Evolutionary conservation across 208 protist genomes (phyloP).

Genomic region (Acanthamoeba triangularis): DNA sequence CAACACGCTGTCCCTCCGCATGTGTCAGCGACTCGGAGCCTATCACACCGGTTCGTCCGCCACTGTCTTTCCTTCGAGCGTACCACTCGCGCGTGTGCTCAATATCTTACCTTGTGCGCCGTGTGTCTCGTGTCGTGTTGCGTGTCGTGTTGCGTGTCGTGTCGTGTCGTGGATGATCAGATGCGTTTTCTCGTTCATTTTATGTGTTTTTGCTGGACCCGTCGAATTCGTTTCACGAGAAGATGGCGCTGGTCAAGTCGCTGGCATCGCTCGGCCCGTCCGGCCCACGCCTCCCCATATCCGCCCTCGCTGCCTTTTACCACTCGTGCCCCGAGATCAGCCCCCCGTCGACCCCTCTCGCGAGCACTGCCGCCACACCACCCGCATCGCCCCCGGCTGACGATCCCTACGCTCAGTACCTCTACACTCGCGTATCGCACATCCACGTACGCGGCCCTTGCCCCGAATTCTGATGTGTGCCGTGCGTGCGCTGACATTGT

Average conservation of each 20-base stretch:
- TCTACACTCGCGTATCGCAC: background rate
- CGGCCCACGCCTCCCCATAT: background rate
- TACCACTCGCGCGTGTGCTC: too few relatives aligned
- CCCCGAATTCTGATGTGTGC: background rate
- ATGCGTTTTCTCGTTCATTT: constrained; percentile 22
- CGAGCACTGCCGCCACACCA: background rate
- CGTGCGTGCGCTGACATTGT: background rate
- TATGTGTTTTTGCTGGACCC: background rate
- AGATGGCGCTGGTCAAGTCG: background rate
- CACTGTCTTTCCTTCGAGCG: background rate
- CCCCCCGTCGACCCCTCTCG: background rate
- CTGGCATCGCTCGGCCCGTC: background rate
- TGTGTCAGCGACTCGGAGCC: background rate
- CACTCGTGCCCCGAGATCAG: background rate
- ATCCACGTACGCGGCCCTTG: background rate
- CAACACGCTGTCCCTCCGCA: background rate
- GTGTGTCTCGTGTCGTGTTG: too few relatives aligned
- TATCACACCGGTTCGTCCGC: background rate
- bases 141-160: too few relatives aligned
- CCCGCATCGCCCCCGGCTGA: background rate
- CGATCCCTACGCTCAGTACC: constrained; percentile 5
- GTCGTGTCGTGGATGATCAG: background rate
- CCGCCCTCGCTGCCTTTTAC: background rate
- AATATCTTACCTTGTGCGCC: too few relatives aligned
- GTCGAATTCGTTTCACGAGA: background rate